phyloP scores from a whole-genome alignment of 257 asterid species.

The Schizonepeta tenuifolia region DNA sequence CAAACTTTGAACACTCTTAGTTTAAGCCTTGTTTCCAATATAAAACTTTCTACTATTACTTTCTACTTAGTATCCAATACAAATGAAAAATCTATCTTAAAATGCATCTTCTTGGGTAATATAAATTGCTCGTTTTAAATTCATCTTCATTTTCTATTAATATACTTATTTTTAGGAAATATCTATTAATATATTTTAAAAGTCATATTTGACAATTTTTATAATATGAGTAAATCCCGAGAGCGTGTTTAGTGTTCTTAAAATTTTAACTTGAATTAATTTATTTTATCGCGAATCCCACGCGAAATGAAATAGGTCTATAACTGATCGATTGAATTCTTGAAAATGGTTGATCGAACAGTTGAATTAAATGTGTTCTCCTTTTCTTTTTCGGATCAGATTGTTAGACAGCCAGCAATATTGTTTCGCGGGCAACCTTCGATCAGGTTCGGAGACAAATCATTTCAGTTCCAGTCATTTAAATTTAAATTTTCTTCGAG shows the following conservation, averaged over 20 bases:
- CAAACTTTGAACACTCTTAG: no score
- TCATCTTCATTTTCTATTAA: no score
- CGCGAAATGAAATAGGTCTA: not conserved
- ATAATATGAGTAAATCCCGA: no score
- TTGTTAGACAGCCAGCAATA: constrained; percentile 33
- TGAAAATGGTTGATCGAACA: not conserved
- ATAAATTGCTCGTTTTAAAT: no score
- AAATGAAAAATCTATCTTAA: no score
- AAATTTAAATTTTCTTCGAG: constrained; percentile 15
- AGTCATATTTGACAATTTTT: no score
- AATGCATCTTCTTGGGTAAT: no score
- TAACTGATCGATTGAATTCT: not conserved
- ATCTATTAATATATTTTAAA: no score
- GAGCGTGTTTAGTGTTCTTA: no score
- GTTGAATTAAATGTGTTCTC: not conserved
- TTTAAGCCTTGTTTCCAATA: not conserved
- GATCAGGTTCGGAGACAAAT: constrained; percentile 37
- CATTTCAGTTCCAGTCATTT: constrained; percentile 30
- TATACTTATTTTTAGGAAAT: no score
- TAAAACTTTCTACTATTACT: no score
- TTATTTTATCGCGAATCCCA: not conserved
- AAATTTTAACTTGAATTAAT: not conserved
- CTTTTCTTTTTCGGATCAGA: not conserved
- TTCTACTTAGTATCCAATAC: no score
- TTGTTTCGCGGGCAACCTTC: constrained; percentile 26